Evolutionary conservation across 176 grass and related monocot species (phyloP), one percentile per base, ranked within the genome.

Genomic region (Oryza glumipatula): DNA sequence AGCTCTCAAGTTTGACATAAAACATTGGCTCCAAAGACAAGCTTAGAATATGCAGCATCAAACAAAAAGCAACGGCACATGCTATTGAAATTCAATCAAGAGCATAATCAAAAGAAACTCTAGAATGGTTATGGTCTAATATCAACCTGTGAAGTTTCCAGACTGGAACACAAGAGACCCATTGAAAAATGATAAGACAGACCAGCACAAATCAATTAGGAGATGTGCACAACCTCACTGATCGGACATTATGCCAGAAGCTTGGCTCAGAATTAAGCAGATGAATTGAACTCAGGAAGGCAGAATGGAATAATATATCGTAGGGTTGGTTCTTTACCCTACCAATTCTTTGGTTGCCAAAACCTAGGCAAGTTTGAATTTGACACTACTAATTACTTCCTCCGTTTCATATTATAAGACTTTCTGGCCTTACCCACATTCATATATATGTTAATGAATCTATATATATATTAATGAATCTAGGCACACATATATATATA

Each of bases 191-290:
- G 13, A 35, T 21, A 52, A 52, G 16, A 33, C 61, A 6, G 43
- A 76, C 70, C n/a, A 58, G 23, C 47, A 7, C 38, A 48, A 49
- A 70, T 49, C 52, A 79, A 47, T 60, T 43, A 86, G 0, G 9
- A 43, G 65, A 72, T 32, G 35, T 48, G n/a, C 8, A 64, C 35
- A 65, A 26, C 15, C 19, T 72, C 39, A 75, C 10, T 67, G 73
- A 36, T 36, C 4, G 35, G 35, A 52, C 32, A 65, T 24, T 17
- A 77, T 39, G 61, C 21, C 73, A 43, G 30, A 80, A 73, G 44
- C 52, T 30, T 32, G 11, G 16, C 9, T 74, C 3, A 74, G 48
- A 68, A 80, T 84, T 49, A 28, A 79, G 65, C 64, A 17, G 24
- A 9, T 76, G n/a, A 17, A 64, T 11, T 76, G 39, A 79, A 75